Evolutionary conservation across 2,329 filamentous ascomycete genomes (phyloP), one percentile per base, ranked within the genome.

Genomic region (Fusarium miscanthi): DNA sequence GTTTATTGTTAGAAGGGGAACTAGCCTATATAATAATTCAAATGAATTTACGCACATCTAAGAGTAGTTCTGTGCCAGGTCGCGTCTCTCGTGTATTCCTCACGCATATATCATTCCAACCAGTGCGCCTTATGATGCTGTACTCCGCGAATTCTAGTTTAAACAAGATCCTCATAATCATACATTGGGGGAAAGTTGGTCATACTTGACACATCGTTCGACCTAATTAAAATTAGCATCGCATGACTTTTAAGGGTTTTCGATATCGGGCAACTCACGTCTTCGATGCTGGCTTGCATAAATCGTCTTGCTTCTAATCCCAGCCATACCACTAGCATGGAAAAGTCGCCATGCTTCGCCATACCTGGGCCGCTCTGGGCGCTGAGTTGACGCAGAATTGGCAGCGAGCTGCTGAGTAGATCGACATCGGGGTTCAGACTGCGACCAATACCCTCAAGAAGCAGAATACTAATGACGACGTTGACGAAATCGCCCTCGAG

Each of bases 401-500:
- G 96, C 53, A 99, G 85, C 12, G 95, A 94, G 78, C 94, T 95
- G 78, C 85, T 87, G 73, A 99, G 92, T 17, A 99, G 85, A 82
- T 99, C 96, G 51, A 98, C 85, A 59, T 95, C 87, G 0, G 96
- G 95, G 80, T 98, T 92, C 21, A 99, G 84, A 66, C 87, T 94
- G 69, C 96, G 89, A 0, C 96, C 96, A 77, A 98, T 99, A 11
- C 96, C 96, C 80, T 99, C 96, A 3, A 99, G 87, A 5, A 99
- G 87, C 38, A 99, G 84, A 59, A 98, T 98, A 66, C 94, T 97
- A 65, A 99, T 92, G 35, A 99, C 95, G 8, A 99, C 96, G 79
- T 99, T 99, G 79, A 99, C 94, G 79, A 98, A 99, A 80, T 99
- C 96, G 13, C 96, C 96, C 82, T 99, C 96, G 56, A 99, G 88